phyloP scores from a whole-genome alignment of 192 early-diverging fungal species.

The Chytriomyces hyalinus region DNA sequence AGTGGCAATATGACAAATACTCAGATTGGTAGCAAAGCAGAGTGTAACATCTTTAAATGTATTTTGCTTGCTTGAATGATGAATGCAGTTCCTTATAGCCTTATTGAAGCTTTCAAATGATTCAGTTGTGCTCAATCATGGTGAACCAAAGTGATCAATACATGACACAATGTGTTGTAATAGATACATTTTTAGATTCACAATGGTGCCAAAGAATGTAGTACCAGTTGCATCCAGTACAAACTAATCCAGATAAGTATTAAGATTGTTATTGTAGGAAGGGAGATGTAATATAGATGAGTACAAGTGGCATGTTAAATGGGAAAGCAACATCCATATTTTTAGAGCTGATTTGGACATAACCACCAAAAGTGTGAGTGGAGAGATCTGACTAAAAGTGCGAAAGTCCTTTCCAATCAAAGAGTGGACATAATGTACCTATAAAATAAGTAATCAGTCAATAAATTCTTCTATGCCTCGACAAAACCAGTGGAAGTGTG shows the following conservation, averaged over 20 bases:
- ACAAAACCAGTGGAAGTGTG: too few relatives aligned
- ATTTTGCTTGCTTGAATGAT: too few relatives aligned
- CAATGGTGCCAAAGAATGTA: not conserved
- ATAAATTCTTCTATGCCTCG: too few relatives aligned
- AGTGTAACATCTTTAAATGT: not conserved
- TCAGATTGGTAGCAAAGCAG: not conserved
- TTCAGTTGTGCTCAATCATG: conserved; percentile 10
- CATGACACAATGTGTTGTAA: not conserved
- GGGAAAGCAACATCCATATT: not conserved
- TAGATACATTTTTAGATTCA: not conserved
- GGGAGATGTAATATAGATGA: too few relatives aligned
- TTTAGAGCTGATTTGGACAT: not conserved
- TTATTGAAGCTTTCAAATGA: conserved; percentile 14
- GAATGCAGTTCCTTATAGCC: not conserved
- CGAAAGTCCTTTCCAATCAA: conserved; percentile 8
- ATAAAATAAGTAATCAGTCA: not conserved
- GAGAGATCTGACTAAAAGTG: not conserved
- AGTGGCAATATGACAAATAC: not conserved
- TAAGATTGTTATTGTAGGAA: not conserved
- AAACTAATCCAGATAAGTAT: not conserved
- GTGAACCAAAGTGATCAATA: not conserved
- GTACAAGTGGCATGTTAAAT: not conserved
- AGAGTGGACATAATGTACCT: conserved; percentile 21
- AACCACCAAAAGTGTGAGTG: not conserved
- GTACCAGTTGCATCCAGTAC: not conserved